Base-by-base conservation (phyloP, 225 moss, liverwort and hornwort genomes). In the Neckera pumila region DNA sequence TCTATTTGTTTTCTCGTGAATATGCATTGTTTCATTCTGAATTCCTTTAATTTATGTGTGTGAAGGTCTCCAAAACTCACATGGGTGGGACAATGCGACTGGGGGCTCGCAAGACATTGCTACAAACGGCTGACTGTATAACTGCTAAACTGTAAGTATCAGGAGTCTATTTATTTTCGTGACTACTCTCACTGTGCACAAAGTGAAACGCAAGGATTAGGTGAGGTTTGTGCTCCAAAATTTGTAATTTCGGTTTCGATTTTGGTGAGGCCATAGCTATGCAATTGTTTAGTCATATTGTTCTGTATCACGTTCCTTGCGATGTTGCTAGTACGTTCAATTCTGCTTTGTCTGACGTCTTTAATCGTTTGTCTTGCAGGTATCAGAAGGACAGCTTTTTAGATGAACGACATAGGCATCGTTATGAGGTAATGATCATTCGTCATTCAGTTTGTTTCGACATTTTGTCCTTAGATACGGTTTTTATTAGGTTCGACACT, bases 21-120 rank as follows among this genome's bases (percentile, higher is more conserved):
- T 19, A 40, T 28, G 79, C 18, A 30, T 43, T 56, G 28, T 63
- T 83, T 63, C 63, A 45, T 59, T 57, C 75, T 85, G 76, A 88
- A 43, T 67, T 76, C 25, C 49, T 56, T 73, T 18, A 58, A 56
- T 87, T 60, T 89, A 20, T 96, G 95, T 96, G 88, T 86, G 45
- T 88, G 80, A 93, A 98, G 98, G 97, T 97, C 60, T 97, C 96
- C 16, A 97, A 95, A 90, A 95, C 95, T 16, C 96, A 97, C 51
- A 95, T 97, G 95, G 97, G 97, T 86, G 98, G 96, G 84, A 97
- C 97, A 31, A 98, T 98, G 98, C 95, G 98, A 91, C 92, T 98
- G n/a, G 98, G 98, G 85, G 85, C 96, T 88, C 96, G 96, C 80
- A 93, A 95, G 90, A 98, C 98, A 42, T 89, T 93, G 71, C 81